Evolutionary conservation across 305 asterid species (phyloP), one percentile per base, ranked within the genome.

Genomic region (Solanum hybrid): DNA sequence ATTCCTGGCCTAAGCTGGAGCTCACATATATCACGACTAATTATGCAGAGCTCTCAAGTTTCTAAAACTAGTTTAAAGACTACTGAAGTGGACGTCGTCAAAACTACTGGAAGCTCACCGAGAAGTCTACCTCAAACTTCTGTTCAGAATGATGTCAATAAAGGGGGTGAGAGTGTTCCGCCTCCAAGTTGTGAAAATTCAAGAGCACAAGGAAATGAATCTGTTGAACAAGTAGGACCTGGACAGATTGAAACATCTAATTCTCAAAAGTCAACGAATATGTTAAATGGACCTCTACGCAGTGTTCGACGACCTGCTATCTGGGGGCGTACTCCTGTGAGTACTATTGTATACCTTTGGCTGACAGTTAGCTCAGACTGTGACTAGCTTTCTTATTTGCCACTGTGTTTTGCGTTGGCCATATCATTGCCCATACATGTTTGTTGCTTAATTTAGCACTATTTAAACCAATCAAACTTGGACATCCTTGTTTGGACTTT

Each of bases 261-360:
- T 78, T 78, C 87, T 61, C 91, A 81, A 45, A 89, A 88, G 86
- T 89, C 96, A 45, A 76, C 93, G 34, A 93, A 92, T 88, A 36
- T 88, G 89, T 87, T 92, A 68, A 93, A 92, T 80, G 93, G 93
- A 86, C 92, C 95, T 89, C 80, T 79, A 68, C 93, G 89, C 89
- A 93, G 93, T 92, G 89, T 75, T 89, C 93, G 95, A 24, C 92
- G 91, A 68, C 93, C 97, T 77, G 91, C 96, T 93, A 92, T 89
- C 78, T 95, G 93, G 97, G 97, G 98, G 61, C 98, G 97, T 90
- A 91, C 96, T 89, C 92, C 96, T 86, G 99, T 98, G 92, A 96
- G 99, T 93, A 82, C 89, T 33, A 31, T 61, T 31, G 27, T 29
- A 89, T 87, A 34, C 79, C 41, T 88, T 88, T 79, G 57, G 51